phyloP scores from a whole-genome alignment of 1,284 basidiomycete genomes.

The Anthracocystis setariae region DNA sequence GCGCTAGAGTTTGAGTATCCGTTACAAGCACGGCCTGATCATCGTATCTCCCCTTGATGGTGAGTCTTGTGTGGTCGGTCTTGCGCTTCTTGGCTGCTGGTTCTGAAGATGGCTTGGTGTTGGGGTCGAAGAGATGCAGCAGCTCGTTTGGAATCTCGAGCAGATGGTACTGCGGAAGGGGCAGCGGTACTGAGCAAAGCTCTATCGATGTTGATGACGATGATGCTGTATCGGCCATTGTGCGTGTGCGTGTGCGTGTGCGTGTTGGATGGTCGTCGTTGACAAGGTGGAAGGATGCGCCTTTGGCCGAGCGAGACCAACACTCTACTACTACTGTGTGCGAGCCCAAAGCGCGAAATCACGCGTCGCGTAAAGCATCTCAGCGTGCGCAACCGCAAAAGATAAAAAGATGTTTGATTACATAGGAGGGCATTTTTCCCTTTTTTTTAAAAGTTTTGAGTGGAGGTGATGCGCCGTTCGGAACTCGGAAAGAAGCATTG shows the following conservation, averaged over 20 bases:
- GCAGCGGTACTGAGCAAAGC: slow-evolving; percentile 28
- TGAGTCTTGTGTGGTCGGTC: slow-evolving; percentile 30
- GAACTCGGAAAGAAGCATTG: slow-evolving; percentile 14
- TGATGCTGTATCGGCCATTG: slow-evolving; percentile 7
- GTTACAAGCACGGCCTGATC: slow-evolving; percentile 65
- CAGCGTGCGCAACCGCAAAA: slow-evolving; percentile 11
- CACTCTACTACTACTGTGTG: slow-evolving; percentile 12
- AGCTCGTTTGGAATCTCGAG: slow-evolving; percentile 55
- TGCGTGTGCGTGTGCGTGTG: background rate
- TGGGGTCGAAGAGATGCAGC: slow-evolving; percentile 34
- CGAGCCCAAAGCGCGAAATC: slow-evolving; percentile 12
- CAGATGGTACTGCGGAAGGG: slow-evolving; percentile 40
- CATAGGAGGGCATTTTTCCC: slow-evolving; percentile 3
- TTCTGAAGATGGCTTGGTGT: slow-evolving; percentile 13
- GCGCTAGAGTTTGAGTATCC: slow-evolving; percentile 48
- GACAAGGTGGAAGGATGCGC: background rate
- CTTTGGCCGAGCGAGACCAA: slow-evolving; percentile 23
- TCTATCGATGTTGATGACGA: slow-evolving; percentile 29
- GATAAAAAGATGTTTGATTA: no score
- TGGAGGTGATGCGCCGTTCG: slow-evolving; percentile 22
- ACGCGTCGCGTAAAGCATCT: slow-evolving; percentile 40
- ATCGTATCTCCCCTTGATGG: slow-evolving; percentile 58
- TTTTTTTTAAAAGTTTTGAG: background rate
- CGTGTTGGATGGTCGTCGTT: background rate
- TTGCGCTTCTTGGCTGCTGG: slow-evolving; percentile 35